These are phyloP conservation scores for Naganishia friedmannii DNA, from an alignment of 768 basidiomycete species.

Conservation along the genomic window DNA sequence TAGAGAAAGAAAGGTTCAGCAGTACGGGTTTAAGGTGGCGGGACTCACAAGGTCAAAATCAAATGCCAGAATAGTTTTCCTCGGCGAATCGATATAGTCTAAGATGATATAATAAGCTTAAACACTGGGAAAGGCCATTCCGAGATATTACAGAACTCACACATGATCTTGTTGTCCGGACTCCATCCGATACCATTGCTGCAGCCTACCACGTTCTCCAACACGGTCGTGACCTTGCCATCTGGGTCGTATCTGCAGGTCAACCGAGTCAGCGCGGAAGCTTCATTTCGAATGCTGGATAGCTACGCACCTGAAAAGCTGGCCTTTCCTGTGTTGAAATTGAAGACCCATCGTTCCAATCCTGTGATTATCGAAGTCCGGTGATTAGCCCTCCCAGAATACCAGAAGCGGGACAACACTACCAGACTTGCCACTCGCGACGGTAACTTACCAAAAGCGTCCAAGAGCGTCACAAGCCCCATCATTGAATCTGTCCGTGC, in stretches of 20 bases:
- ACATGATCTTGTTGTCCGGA: conserved; percentile 45
- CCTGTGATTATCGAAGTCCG: conserved; percentile 6
- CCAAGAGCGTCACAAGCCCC: conserved; percentile 44
- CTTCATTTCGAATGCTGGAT: not conserved
- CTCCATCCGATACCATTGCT: conserved; percentile 48
- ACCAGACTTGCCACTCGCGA: not conserved
- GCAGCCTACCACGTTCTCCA: conserved; percentile 36
- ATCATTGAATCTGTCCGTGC: conserved; percentile 44
- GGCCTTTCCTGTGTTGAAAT: conserved; percentile 12
- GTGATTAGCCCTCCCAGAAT: not conserved
- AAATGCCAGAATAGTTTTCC: conserved; percentile 34
- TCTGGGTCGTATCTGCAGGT: conserved; percentile 43
- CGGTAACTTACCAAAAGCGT: conserved; percentile 37
- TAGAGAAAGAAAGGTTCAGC: not conserved
- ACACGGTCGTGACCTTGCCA: conserved; percentile 37
- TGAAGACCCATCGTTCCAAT: conserved; percentile 29
- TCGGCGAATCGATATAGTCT: conserved; percentile 50
- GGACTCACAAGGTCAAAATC: conserved; percentile 38
- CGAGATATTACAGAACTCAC: conserved; percentile 23
- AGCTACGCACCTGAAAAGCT: conserved; percentile 23
- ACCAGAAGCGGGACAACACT: not conserved
- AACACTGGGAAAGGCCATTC: not conserved
- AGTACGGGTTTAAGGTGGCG: no score
- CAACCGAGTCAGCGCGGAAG: no score
- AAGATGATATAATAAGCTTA: not conserved